Evolutionary conservation across 176 grass and related monocot genomes (phyloP).

Genomic region (Stipa capillata): DNA sequence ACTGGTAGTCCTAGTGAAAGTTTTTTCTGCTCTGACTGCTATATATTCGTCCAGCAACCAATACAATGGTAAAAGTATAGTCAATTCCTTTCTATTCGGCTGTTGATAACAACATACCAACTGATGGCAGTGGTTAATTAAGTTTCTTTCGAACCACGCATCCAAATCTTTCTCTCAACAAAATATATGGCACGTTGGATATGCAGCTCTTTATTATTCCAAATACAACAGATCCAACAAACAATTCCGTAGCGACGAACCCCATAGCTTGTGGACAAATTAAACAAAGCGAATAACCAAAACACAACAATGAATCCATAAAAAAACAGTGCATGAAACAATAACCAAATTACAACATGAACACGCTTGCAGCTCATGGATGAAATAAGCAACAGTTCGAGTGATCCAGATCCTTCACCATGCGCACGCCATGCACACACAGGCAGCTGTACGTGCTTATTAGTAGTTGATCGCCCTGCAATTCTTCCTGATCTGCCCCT

Average conservation of each 20-base stretch:
- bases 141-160: no score
- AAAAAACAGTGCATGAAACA: no score
- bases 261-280: background rate
- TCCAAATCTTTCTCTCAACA: no score
- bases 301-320: background rate
- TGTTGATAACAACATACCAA: no score
- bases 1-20: no score
- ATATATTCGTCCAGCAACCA: no score
- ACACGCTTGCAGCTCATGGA: background rate
- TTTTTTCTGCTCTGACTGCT: no score
- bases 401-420: background rate
- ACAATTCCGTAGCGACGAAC: background rate
- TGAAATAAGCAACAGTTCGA: background rate
- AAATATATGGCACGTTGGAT: no score
- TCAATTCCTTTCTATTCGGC: no score
- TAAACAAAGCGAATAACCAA: background rate
- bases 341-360: background rate
- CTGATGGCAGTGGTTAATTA: no score
- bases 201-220: background rate
- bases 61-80: no score
- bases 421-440: background rate
- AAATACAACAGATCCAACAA: background rate
- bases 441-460: background rate
- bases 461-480: slow-evolving; percentile 28
- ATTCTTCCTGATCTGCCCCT: slow-evolving; percentile 35